These are phyloP conservation scores for Monosporozyma aerobia DNA, from an alignment of 805 yeast genomes.

Conservation along the genomic window DNA sequence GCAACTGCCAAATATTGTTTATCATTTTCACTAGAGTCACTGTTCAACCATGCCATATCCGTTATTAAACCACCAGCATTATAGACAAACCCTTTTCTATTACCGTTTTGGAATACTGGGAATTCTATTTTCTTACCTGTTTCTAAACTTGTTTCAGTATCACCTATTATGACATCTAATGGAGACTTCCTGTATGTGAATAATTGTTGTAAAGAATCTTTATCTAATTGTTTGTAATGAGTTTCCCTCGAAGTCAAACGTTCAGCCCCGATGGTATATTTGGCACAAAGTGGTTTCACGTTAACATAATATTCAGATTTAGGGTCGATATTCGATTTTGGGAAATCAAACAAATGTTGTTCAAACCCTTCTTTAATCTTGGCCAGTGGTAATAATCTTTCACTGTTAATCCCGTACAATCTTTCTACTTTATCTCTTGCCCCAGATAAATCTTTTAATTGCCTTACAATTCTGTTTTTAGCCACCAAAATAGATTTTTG, in stretches of 20 bases:
- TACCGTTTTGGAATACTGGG: conserved; percentile 21
- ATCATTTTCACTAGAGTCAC: conserved; percentile 5
- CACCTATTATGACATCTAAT: conserved; percentile 15
- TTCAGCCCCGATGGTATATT: conserved; percentile 3
- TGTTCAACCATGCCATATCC: conserved; percentile 43
- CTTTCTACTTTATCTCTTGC: conserved; percentile 36
- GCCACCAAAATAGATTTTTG: conserved; percentile 11
- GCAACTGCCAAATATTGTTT: conserved; percentile 43
- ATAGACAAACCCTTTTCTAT: conserved; percentile 33
- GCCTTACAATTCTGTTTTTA: conserved; percentile 19
- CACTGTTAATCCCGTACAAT: conserved; percentile 43
- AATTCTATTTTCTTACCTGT: conserved; percentile 19
- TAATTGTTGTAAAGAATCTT: conserved; percentile 14
- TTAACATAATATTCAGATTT: conserved; percentile 16
- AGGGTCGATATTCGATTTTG: conserved; percentile 24
- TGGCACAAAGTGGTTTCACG: conserved; percentile 3
- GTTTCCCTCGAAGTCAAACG: conserved; percentile 7
- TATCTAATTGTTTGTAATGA: conserved; percentile 12
- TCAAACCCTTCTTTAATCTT: conserved; percentile 45
- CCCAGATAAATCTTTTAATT: conserved; percentile 28
- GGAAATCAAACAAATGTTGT: conserved; percentile 35
- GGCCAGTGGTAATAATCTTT: conserved; percentile 34
- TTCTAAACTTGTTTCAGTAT: conserved; percentile 12
- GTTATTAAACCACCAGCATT: conserved; percentile 47
- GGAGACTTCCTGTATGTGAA: conserved; percentile 20